Base-by-base conservation (phyloP, 495 filamentous ascomycete species). In the Xylaria flabelliformis region DNA sequence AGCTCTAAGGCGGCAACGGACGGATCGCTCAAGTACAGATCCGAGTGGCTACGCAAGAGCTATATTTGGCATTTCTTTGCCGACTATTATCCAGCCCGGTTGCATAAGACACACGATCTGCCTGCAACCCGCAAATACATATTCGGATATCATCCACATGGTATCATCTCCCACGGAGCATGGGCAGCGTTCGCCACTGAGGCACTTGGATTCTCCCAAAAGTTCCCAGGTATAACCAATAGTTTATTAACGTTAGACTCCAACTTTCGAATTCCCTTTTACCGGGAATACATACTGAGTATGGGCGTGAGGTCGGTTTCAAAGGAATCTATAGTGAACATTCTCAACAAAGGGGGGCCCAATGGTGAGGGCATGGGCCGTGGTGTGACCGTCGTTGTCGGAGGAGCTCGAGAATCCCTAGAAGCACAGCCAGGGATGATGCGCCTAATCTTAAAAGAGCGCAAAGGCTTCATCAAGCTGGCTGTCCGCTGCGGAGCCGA, bases 81-180 rank as follows among this genome's bases (percentile, higher is more conserved):
- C 53, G 91, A 89, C 21, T 99, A 98, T 84, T 99, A 96, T 81
- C 96, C 96, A 1, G 92, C 94, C 15, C 86, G 88, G 41, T 88
- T 99, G 41, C 94, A 98, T 81, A 92, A 95, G 69, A 94, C 93
- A 48, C 86, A 91, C 74, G 82, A 92, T 63, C 89, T 99, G 3
- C 88, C 92, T 17, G 86, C 94, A 0, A 93, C 91, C 3, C 88
- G 94, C 70, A 98, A 98, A 82, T 99, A 98, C 83, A 95, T 99
- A 74, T 97, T 99, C 78, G 96, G 97, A 53, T 98, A 98, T 80
- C 96, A 98, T 77, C 95, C 95, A 0, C 95, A 98, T 79, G 96
- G 96, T 51, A 98, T 99, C 80, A 97, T 99, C 76, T 94, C 92
- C 17, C 93, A 97, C 77, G 96, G 96, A 48, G 96, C 97, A 1